Conservation (phyloP, 139 green algal genomes). For the Trebouxia sp. region DNA sequence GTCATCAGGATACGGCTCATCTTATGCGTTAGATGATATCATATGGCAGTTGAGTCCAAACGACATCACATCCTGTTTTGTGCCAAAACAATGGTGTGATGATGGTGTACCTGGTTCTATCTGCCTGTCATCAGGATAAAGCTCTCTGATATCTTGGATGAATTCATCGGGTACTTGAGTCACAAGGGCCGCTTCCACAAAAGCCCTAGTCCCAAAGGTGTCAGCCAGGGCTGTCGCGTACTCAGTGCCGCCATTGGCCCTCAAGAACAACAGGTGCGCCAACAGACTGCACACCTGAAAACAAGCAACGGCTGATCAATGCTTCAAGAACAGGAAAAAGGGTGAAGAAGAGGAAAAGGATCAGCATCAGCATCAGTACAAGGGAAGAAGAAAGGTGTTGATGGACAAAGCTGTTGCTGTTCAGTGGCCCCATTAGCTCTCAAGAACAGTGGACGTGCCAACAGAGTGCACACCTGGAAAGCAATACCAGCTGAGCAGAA, state of each 20-base stretch:
- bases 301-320: neutral
- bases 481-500: neutral
- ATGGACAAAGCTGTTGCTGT: conserved; percentile 54
- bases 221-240: conserved; percentile 60
- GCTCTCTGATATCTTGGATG: conserved; percentile 43
- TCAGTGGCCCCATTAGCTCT: conserved; percentile 29
- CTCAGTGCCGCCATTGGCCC: conserved; percentile 29
- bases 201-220: conserved; percentile 61
- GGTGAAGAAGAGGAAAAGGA: neutral
- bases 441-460: conserved; percentile 68
- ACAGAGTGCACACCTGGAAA: conserved; percentile 37
- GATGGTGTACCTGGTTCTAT: conserved; percentile 16
- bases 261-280: conserved; percentile 66
- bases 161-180: conserved; percentile 50
- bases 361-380: too few relatives aligned
- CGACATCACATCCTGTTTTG: neutral
- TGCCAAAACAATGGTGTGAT: neutral
- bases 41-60: neutral
- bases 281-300: conserved; percentile 44
- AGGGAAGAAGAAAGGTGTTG: conserved; percentile 76
- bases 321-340: too few relatives aligned
- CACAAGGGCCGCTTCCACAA: conserved; percentile 46
- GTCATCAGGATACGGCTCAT: too few relatives aligned
- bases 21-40: too few relatives aligned
- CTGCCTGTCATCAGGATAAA: conserved; percentile 11